Base-by-base conservation (phyloP, 139 green algal genomes). In the Nannochloris sp. region DNA sequence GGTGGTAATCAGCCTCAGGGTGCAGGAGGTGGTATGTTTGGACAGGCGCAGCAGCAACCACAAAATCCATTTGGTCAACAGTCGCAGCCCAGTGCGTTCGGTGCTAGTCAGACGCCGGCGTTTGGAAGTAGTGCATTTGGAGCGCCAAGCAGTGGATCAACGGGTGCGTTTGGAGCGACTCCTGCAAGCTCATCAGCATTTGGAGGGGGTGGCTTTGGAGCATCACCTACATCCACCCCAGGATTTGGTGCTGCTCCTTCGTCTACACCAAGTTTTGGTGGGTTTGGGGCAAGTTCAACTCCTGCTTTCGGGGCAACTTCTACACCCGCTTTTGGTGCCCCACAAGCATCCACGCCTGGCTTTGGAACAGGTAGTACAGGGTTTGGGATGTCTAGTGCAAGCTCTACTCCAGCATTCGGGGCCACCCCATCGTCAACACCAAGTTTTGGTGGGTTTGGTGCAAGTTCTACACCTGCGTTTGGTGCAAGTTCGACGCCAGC, bases 161-260 rank as follows among this genome's bases (percentile, higher is more conserved):
- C 81, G 68, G 72, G 72, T 60, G 78, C 77, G 6, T 85, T 87
- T 69, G 78, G 75, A 5, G 72, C 63, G 1, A 40, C 34, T 40
- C 34, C 34, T 40, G 34, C 71, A 36, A 74, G 48, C 12, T 60
- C 81, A 2, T 71, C 82, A 3, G 74, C 72, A 16, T 88, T 88
- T 53, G 75, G 75, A 5, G 75, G 11, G 12, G 34, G 3, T 16
- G 23, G n/a, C 11, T 79, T 79, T 60, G 71, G 74, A 12, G 60
- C 44, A 34, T 53, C 57, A 16, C 36, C 64, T 2, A 10, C 66
- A 25, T 74, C 53, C 48, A 12, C 21, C 50, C 4, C 62, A 71
- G 19, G 67, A 67, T 25, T 25, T 44, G 29, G 55, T 1, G 86
- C 86, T 59, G 78, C 74, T 9, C 73, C 64, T 0, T 27, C 48